Evolutionary conservation across 2,329 filamentous ascomycete genomes (phyloP), one percentile per base, ranked within the genome.

Genomic region (Alternaria postmessia): DNA sequence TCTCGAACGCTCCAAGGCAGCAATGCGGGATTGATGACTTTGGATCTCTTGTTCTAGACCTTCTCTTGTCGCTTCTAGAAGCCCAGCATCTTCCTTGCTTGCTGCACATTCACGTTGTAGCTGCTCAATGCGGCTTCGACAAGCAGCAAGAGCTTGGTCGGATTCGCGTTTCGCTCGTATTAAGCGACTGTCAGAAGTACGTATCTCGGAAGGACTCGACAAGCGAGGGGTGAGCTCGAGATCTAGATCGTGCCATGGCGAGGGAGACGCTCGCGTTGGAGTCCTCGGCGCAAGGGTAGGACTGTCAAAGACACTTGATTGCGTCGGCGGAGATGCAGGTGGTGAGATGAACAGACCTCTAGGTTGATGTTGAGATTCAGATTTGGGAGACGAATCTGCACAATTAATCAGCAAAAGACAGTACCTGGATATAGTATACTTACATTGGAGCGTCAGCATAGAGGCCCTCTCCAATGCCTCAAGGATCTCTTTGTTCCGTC

Each of bases 151-250:
- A 18, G 77, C 77, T 49, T 71, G 74, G 24, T 78, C 74, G 5
- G 76, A 78, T 57, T 78, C 75, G 26, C 69, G 72, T 56, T 78
- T 78, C 24, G 76, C 77, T 46, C 69, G 71, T 59, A 78, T 74
- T 36, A 79, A 62, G 12, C 75, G 74, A 41, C 72, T 73, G 36
- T 78, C 73, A 8, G 71, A 69, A 1, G 75, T 77, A 7, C 72
- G 71, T 43, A 75, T 68, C 16, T 77, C 71, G 20, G 62, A 55
- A 14, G 67, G 59, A n/a, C 59, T 56, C 36, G 58, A 64, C 22
- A 63, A 28, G 38, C 66, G 55, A 11, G 68, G 61, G 16, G 63
- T 68, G 18, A 70, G 59, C 51, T 67, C 65, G 59, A 66, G 69
- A 22, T 72, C 64, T 38, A 60, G 57, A 30, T 66, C 67, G 24